Evolutionary conservation across 768 basidiomycete genomes (phyloP), one percentile per base, ranked within the genome.

Genomic region (Chiua virens): DNA sequence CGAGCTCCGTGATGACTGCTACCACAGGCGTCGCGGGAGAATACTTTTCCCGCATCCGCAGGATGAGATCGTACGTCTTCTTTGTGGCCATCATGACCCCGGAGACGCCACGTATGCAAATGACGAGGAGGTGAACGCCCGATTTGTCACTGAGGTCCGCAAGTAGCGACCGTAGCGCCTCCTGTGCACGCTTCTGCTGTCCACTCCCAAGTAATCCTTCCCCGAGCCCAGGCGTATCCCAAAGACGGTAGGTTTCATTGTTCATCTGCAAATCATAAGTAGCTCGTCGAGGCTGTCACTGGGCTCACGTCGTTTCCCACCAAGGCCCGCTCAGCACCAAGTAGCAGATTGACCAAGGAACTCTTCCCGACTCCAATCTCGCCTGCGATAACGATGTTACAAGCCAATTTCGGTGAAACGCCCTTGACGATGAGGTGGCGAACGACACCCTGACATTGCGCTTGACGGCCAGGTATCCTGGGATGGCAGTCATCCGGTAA

Each of bases 181-280:
- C 61, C 32, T 56, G 52, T 7, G 61, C 47, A 4, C 61, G 56
- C 34, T 55, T 58, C 30, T 65, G 57, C 10, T 30, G 18, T 8
- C 47, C 52, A 18, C 47, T 53, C 30, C 63, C 63, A 7, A 50
- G 52, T 22, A 54, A 45, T 14, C 53, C 58, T 35, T 68, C 67
- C 22, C 56, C 58, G n/a, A 68, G 50, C 6, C 69, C 70, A 11
- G 59, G 60, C 8, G 69, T 71, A 25, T 71, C 69, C 61, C 56
- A 68, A 42, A 71, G 52, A 36, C 59, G 53, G 25, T 60, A 64
- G 3, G 49, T 43, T 22, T 54, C 41, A 30, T 43, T 38, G 11
- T 40, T 37, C 14, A 36, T 39, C 38, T 55, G 55, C 51, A 48
- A 54, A 18, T 61, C 56, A 34, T 63, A 54, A n/a, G 42, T 28